Conservation (phyloP, 1,284 basidiomycete species). For the Trichosporon sp. region DNA sequence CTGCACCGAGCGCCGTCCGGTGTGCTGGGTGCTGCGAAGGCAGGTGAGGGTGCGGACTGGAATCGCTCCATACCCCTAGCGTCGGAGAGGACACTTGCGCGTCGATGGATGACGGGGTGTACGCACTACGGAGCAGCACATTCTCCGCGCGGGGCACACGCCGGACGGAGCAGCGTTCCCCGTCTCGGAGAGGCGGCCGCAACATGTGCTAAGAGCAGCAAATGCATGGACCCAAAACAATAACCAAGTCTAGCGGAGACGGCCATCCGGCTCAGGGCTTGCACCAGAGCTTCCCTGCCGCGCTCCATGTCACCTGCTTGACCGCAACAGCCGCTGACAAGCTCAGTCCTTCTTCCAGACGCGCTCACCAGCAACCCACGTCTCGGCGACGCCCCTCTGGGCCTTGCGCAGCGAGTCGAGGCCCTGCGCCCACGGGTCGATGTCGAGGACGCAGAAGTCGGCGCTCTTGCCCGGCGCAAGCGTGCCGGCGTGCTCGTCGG, state of each 20-base stretch:
- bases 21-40: too few relatives aligned
- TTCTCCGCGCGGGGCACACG: neutral
- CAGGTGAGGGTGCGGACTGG: neutral
- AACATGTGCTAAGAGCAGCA: neutral
- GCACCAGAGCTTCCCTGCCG: too few relatives aligned
- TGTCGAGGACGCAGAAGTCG: slow-evolving; percentile 31
- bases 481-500: slow-evolving; percentile 20
- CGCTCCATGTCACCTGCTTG: too few relatives aligned
- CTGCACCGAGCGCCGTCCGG: neutral
- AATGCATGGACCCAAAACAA: neutral
- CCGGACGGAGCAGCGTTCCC: neutral
- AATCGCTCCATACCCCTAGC: neutral
- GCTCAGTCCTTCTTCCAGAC: slow-evolving; percentile 12
- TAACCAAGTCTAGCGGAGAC: neutral
- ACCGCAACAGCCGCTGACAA: too few relatives aligned
- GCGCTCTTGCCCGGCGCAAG: slow-evolving; percentile 27
- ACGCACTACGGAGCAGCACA: too few relatives aligned
- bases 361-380: slow-evolving; percentile 27
- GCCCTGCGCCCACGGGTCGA: slow-evolving; percentile 30
- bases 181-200: too few relatives aligned
- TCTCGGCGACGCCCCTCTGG: slow-evolving; percentile 26
- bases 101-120: too few relatives aligned
- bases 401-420: slow-evolving; percentile 27
- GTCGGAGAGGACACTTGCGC: neutral
- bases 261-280: too few relatives aligned